A percentile compares a stretch with the other conserved stretches of the same genome.
Conservation (phyloP, 495 filamentous ascomycete genomes). For the Penicillium robsamsonii region DNA sequence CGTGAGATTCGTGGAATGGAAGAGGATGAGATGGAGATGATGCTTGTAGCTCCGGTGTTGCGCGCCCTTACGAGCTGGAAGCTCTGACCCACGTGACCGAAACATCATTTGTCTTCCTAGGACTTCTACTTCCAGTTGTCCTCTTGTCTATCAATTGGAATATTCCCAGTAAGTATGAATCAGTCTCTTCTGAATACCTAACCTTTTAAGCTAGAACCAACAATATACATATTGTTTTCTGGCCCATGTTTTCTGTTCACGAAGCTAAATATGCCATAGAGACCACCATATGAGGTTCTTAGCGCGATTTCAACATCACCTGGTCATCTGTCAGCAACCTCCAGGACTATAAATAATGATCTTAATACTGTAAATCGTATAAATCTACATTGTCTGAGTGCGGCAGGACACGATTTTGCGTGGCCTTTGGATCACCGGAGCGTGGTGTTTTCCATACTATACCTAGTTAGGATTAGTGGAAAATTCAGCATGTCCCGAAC, state of each 20-base stretch:
- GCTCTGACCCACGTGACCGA: slow-evolving; percentile 31
- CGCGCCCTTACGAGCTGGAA: slow-evolving; percentile 29
- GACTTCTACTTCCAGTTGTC: not conserved
- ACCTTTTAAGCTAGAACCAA: not conserved
- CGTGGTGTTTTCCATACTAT: not conserved
- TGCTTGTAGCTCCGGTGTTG: slow-evolving; percentile 33
- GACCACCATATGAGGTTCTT: not conserved
- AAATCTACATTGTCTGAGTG: not conserved
- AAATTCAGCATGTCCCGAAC: not conserved
- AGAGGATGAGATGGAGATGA: slow-evolving; percentile 22
- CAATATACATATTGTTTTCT: not conserved
- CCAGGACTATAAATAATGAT: not conserved
- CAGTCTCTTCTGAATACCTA: not conserved
- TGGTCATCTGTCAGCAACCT: not conserved
- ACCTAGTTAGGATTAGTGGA: not conserved
- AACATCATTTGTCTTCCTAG: slow-evolving; percentile 2
- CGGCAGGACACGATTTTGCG: not conserved
- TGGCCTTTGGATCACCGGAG: not conserved
- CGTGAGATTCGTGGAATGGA: slow-evolving; percentile 10
- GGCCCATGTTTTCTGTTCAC: not conserved
- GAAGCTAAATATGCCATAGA: not conserved
- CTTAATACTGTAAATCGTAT: not conserved
- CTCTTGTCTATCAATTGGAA: not conserved
- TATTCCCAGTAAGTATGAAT: not conserved
- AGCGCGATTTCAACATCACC: not conserved